Conservation (phyloP, 2,329 filamentous ascomycete genomes). For the Penicillium sp. region DNA sequence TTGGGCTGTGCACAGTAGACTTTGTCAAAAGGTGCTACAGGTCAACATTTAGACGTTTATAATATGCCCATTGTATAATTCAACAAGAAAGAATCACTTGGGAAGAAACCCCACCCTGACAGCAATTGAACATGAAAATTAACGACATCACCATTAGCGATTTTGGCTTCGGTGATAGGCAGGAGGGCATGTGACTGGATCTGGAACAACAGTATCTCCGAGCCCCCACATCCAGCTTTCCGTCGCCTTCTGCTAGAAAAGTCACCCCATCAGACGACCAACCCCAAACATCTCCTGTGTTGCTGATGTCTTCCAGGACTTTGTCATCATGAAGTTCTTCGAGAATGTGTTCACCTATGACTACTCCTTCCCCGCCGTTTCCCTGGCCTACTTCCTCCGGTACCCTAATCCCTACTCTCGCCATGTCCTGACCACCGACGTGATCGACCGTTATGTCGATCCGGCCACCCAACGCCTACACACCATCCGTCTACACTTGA, state of each 20-base stretch:
- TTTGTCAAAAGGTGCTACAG: too few relatives aligned
- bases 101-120: too few relatives aligned
- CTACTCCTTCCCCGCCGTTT: constrained; percentile 68
- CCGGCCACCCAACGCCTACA: constrained; percentile 62
- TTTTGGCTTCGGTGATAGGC: constrained; percentile 20
- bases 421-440: constrained; percentile 68
- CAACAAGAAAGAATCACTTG: too few relatives aligned
- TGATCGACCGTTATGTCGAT: constrained; percentile 66
- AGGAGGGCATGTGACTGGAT: constrained; percentile 10
- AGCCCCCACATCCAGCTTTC: constrained; percentile 16
- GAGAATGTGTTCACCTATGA: constrained; percentile 63
- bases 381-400: constrained; percentile 69
- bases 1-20: too few relatives aligned
- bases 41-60: too few relatives aligned
- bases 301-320: constrained; percentile 21
- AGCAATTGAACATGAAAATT: not conserved
- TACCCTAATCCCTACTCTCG: constrained; percentile 69
- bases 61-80: too few relatives aligned
- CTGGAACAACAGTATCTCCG: constrained; percentile 17
- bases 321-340: constrained; percentile 56
- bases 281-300: not conserved
- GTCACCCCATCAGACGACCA: constrained; percentile 25
- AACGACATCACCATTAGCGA: constrained; percentile 16
- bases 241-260: constrained; percentile 23
- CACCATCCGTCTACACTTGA: constrained; percentile 64